Conservation (phyloP, 192 early-diverging fungal genomes). For the Geranomyces variabilis region DNA sequence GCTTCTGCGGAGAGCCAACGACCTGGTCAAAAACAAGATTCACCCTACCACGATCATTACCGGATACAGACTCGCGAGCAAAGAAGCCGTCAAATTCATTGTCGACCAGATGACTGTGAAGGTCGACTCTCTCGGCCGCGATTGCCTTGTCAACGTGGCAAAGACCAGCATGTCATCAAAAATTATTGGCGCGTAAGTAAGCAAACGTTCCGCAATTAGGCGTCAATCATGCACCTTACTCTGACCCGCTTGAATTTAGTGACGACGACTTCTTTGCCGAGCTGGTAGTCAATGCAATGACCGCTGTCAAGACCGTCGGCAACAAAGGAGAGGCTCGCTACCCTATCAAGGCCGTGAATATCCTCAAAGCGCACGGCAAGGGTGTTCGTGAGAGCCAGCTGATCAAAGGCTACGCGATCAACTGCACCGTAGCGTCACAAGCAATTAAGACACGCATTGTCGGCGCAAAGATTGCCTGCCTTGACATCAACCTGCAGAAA, state of each 20-base stretch:
- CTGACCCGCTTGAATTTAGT: too few relatives aligned
- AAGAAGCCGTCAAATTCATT: slow-evolving; percentile 98
- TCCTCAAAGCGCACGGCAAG: slow-evolving; percentile 96
- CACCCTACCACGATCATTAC: slow-evolving; percentile 98
- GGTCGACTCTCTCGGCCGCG: slow-evolving; percentile 90
- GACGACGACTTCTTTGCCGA: slow-evolving; percentile 96
- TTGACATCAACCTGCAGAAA: slow-evolving; percentile 99
- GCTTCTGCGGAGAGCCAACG: slow-evolving; percentile 92
- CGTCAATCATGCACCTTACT: too few relatives aligned
- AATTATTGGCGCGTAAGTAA: slow-evolving; percentile 92
- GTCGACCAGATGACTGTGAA: slow-evolving; percentile 94
- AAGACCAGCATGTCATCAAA: slow-evolving; percentile 98
- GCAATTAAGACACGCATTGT: slow-evolving; percentile 86
- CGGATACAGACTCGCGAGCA: slow-evolving; percentile 95
- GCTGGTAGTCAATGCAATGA: slow-evolving; percentile 91
- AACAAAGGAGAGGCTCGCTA: slow-evolving; percentile 85
- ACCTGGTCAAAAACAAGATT: slow-evolving; percentile 98
- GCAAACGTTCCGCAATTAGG: too few relatives aligned
- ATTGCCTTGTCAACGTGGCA: slow-evolving; percentile 92
- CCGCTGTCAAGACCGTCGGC: slow-evolving; percentile 87
- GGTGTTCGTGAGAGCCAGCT: slow-evolving; percentile 84
- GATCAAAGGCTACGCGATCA: slow-evolving; percentile 93
- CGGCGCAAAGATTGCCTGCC: slow-evolving; percentile 93
- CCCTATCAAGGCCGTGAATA: slow-evolving; percentile 96
- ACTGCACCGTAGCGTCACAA: slow-evolving; percentile 96